Evolutionary conservation across 1,139 yeast genomes (phyloP), one percentile per base, ranked within the genome.

Genomic region (Zygosaccharomyces sapae): DNA sequence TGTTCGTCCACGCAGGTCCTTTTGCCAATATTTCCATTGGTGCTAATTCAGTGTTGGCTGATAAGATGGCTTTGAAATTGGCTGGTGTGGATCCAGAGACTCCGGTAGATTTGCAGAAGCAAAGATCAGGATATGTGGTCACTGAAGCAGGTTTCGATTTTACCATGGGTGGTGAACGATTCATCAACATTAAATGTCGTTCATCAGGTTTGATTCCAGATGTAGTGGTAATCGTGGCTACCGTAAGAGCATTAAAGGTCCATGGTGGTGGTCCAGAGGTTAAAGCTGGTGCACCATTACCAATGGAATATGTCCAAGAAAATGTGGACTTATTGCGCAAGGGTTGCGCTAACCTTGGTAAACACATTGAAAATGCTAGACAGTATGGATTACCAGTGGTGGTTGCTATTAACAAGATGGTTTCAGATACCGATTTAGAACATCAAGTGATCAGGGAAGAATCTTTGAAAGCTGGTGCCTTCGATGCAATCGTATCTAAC

Each of bases 191-290:
- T 72, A 92, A 92, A 74, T 89, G 97, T 72, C 82, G 98, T 67
- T 80, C 95, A 27, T 84, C 95, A 6, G 97, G 97, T 2, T 77
- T 90, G 55, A 76, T 77, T 19, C 98, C 98, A 35, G 96, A 92
- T 66, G 88, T 84, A 47, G 89, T 90, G 56, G 95, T 92, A 49
- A 85, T 92, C 66, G 98, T 92, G 48, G 97, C 98, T 43, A 92
- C 98, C 42, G 96, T 89, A 41, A 83, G 97, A 70, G 98, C 98
- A 31, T 79, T 92, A 69, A 92, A 92, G 73, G 88, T 88, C 42
- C 98, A 92, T 68, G 98, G 98, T 58, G 98, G 97, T 65, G 98
- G 96, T 54, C 96, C 97, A 34, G 96, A 88, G 62, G 97, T 92
- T 56, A 87, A 87, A 70, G 96, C 98, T 41, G 97, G 97, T 64